Percentiles rank a stretch among this genome's conserved stretches.
Conservation (phyloP, 768 basidiomycete species). For the Trametes villosa region DNA sequence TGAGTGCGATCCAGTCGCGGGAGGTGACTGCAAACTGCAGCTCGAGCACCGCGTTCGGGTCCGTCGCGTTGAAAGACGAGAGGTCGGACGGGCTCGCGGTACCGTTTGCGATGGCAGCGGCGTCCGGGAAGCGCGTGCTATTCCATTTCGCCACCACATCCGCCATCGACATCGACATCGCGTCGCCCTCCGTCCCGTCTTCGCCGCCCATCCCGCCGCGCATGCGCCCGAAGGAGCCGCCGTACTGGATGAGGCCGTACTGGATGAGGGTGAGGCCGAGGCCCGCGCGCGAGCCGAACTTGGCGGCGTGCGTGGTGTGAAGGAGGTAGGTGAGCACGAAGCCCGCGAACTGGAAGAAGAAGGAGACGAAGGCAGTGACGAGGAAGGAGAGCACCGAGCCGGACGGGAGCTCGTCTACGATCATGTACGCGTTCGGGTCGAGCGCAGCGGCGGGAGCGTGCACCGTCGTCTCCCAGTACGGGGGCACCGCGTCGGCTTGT, state of each 20-base stretch:
- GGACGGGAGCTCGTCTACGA: conserved; percentile 90
- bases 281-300: conserved; percentile 91
- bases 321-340: conserved; percentile 93
- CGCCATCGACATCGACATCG: no score
- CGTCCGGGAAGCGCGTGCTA: conserved; percentile 20
- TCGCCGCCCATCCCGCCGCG: conserved; percentile 20
- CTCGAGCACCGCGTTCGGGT: conserved; percentile 18
- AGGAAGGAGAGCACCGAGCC: conserved; percentile 77
- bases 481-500: conserved; percentile 86
- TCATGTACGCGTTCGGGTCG: conserved; percentile 63
- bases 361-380: conserved; percentile 82
- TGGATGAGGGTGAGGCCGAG: conserved; percentile 96
- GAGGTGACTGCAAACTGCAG: conserved; percentile 49
- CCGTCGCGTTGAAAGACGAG: conserved; percentile 20
- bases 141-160: conserved; percentile 19
- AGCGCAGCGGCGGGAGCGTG: conserved; percentile 66
- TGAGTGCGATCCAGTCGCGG: conserved; percentile 88
- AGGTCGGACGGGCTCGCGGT: conserved; percentile 3
- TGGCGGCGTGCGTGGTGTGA: conserved; percentile 89
- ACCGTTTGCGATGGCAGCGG: conserved; percentile 29
- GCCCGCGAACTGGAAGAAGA: conserved; percentile 97
- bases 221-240: conserved; percentile 6
- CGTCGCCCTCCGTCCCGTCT: conserved; percentile 5
- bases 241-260: conserved; percentile 62
- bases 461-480: conserved; percentile 97